These are phyloP conservation scores for Aphanocladium album DNA, from an alignment of 2,329 filamentous ascomycete genomes.

Conservation along the genomic window DNA sequence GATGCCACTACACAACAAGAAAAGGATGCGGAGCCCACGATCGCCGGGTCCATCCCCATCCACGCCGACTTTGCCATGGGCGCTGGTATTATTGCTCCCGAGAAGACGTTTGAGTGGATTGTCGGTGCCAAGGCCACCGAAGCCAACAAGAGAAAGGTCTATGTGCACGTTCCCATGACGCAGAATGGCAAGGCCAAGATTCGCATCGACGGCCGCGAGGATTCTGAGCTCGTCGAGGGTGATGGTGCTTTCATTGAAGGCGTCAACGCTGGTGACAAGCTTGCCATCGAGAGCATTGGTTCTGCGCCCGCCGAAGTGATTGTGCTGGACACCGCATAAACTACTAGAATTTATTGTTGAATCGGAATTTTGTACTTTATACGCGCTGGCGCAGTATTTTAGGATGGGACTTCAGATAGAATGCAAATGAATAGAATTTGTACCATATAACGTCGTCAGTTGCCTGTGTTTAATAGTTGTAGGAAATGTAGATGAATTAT, in stretches of 20 bases:
- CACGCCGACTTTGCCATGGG: conserved; percentile 82
- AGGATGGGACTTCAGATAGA: not conserved
- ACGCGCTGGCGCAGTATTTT: not conserved
- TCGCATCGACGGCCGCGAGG: conserved; percentile 59
- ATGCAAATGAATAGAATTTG: not conserved
- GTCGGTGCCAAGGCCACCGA: conserved; percentile 56
- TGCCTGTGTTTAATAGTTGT: not conserved
- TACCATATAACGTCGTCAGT: not conserved
- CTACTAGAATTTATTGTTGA: not conserved
- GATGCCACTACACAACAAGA: conserved; percentile 60
- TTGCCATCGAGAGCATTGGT: conserved; percentile 62
- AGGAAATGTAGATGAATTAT: no score
- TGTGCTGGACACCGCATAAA: conserved; percentile 57
- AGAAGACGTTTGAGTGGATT: conserved; percentile 63
- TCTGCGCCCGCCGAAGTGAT: conserved; percentile 66
- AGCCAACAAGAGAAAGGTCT: conserved; percentile 63
- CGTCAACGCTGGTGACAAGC: conserved; percentile 58
- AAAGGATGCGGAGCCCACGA: conserved; percentile 53
- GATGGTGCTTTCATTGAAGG: conserved; percentile 73
- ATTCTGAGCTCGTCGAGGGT: conserved; percentile 63
- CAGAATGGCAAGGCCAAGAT: conserved; percentile 70
- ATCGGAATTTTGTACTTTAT: not conserved
- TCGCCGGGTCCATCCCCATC: conserved; percentile 69
- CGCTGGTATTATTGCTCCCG: conserved; percentile 65
- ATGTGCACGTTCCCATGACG: conserved; percentile 76